A percentile compares a stretch with the other conserved stretches of the same genome.
phyloP scores from a whole-genome alignment of 805 yeast species.

The Starmerella stellata region DNA sequence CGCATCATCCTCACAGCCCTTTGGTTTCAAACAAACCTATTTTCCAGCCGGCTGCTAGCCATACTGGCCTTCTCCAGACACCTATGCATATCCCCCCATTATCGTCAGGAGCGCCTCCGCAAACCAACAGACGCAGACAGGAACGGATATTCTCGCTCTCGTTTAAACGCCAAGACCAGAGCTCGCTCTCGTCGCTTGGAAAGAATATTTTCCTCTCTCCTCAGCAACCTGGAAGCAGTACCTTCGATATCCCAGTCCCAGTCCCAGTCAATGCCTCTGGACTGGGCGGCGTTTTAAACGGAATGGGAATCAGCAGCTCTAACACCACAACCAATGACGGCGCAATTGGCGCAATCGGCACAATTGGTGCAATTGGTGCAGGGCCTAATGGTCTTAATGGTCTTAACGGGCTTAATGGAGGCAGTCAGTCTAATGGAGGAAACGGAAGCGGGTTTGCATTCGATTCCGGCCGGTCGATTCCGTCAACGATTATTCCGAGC shows the following conservation, averaged over 20 bases:
- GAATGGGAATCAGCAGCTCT: not conserved
- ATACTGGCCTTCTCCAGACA: not conserved
- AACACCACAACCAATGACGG: too few relatives aligned
- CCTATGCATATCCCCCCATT: not conserved
- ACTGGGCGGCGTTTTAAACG: not conserved
- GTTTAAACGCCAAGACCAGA: slow-evolving; percentile 9
- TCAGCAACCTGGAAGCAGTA: not conserved
- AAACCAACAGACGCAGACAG: not conserved
- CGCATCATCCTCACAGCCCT: not conserved
- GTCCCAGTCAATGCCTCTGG: not conserved
- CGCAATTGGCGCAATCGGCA: too few relatives aligned
- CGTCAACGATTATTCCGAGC: too few relatives aligned
- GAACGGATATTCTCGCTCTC: slow-evolving; percentile 2
- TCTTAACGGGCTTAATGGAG: not conserved
- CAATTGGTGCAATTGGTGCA: not conserved
- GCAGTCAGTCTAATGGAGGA: too few relatives aligned
- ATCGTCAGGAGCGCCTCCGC: not conserved
- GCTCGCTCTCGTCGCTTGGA: slow-evolving; percentile 11
- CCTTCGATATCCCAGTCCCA: too few relatives aligned
- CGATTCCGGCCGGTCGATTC: too few relatives aligned
- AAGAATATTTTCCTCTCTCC: slow-evolving; percentile 5
- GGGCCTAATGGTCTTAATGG: not conserved
- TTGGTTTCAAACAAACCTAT: not conserved
- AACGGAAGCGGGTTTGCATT: too few relatives aligned
- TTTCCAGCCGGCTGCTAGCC: not conserved